These are phyloP conservation scores for Cytospora schulzeri DNA, from an alignment of 2,329 filamentous ascomycete genomes.

Conservation along the genomic window DNA sequence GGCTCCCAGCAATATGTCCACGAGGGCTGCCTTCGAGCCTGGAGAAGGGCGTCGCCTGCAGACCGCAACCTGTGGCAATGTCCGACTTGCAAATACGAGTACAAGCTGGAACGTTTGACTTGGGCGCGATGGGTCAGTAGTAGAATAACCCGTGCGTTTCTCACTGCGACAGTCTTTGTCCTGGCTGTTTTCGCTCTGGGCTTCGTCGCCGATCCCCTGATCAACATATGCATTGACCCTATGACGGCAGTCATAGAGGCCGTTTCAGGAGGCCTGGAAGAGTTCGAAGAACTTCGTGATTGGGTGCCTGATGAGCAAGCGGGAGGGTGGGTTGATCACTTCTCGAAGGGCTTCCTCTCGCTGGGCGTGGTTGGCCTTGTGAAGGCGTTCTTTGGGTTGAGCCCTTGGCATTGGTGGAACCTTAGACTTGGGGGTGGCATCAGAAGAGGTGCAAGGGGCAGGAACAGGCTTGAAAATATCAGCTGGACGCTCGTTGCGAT, in stretches of 20 bases:
- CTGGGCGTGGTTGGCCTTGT: constrained; percentile 83
- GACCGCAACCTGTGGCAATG: constrained; percentile 82
- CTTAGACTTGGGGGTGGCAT: constrained; percentile 62
- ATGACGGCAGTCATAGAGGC: constrained; percentile 60
- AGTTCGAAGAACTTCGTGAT: constrained; percentile 43
- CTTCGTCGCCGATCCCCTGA: constrained; percentile 89
- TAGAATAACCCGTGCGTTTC: constrained; percentile 63
- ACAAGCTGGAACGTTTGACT: constrained; percentile 74
- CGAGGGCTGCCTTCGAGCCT: constrained; percentile 82
- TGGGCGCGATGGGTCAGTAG: constrained; percentile 74
- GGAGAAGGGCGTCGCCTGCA: constrained; percentile 73
- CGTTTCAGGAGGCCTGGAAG: constrained; percentile 46
- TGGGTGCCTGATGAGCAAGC: constrained; percentile 50
- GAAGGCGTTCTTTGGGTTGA: constrained; percentile 75
- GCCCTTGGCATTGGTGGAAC: constrained; percentile 77
- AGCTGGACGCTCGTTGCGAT: constrained; percentile 79
- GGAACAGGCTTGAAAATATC: constrained; percentile 76
- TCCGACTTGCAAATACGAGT: constrained; percentile 83
- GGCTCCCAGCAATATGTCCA: constrained; percentile 93
- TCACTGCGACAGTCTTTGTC: constrained; percentile 75
- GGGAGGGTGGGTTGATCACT: constrained; percentile 76
- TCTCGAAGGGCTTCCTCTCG: constrained; percentile 86
- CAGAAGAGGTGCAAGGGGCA: constrained; percentile 64
- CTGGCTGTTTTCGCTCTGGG: constrained; percentile 78
- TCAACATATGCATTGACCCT: constrained; percentile 85